phyloP scores from a whole-genome alignment of 441 rosid species.

The Pelargonium fulgidum region DNA sequence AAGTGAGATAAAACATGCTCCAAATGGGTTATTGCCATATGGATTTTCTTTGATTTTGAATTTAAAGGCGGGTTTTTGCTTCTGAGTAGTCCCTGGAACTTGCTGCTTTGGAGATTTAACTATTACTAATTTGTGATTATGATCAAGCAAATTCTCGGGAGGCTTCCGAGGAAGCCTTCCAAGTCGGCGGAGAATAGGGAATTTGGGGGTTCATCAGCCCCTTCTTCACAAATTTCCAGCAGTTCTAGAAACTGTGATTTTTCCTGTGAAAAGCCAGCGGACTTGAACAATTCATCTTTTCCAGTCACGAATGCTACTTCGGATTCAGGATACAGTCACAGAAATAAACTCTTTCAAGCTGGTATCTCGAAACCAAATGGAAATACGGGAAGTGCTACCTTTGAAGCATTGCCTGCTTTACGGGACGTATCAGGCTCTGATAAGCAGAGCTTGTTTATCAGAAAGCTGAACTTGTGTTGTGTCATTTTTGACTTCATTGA shows the following conservation, averaged over 20 bases:
- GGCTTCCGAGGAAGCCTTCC: conserved; percentile 74
- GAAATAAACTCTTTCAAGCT: conserved; percentile 37
- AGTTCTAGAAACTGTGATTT: conserved; percentile 42
- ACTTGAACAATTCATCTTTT: conserved; percentile 27
- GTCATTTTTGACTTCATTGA: conserved; percentile 52
- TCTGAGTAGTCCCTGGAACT: too few relatives aligned
- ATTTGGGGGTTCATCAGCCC: conserved; percentile 34
- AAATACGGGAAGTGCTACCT: conserved; percentile 31
- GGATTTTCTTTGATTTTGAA: background rate
- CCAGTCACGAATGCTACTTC: conserved; percentile 14
- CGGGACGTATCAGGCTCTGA: conserved; percentile 69
- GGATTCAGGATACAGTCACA: conserved; percentile 32
- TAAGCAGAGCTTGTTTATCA: conserved; percentile 55
- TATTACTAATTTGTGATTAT: conserved; percentile 26
- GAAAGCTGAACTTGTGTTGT: conserved; percentile 56
- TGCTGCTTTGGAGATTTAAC: too few relatives aligned
- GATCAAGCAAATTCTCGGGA: conserved; percentile 77
- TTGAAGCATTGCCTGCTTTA: conserved; percentile 70
- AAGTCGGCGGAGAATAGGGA: conserved; percentile 54
- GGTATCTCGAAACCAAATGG: conserved; percentile 47
- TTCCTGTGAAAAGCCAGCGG: conserved; percentile 26
- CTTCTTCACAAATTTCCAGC: conserved; percentile 30
- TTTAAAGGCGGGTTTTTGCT: background rate
- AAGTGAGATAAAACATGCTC: background rate
- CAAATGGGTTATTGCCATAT: background rate